Evolutionary conservation across 257 asterid genomes (phyloP).

Genomic region (Primulina eburnea): DNA sequence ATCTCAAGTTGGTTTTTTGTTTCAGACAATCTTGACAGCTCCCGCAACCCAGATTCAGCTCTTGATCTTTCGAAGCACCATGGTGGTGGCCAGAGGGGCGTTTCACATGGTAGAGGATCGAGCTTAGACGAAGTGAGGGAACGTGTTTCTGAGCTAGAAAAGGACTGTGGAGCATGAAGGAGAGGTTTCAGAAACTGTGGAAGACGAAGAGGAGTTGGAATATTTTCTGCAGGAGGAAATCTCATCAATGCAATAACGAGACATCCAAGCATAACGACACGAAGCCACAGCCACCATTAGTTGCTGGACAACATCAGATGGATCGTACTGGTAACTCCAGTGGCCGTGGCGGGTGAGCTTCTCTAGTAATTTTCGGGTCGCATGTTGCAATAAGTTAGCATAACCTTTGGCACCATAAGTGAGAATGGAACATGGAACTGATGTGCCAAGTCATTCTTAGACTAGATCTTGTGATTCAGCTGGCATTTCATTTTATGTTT

Average conservation of each 20-base stretch:
- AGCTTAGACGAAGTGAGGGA: conserved; percentile 63
- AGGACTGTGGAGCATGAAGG: conserved; percentile 75
- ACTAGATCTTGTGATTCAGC: neutral
- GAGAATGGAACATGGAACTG: neutral
- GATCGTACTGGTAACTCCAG: no score
- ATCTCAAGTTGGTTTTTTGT: conserved; percentile 87
- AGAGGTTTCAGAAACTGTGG: conserved; percentile 59
- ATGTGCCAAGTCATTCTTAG: neutral
- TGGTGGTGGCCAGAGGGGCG: conserved; percentile 23
- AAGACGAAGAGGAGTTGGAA: conserved; percentile 74
- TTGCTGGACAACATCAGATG: neutral
- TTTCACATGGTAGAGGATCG: conserved; percentile 23
- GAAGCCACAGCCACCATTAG: conserved; percentile 20
- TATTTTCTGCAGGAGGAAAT: conserved; percentile 64
- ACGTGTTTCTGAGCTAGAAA: conserved; percentile 71
- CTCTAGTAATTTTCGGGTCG: neutral
- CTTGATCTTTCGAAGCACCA: conserved; percentile 34
- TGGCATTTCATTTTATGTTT: no score
- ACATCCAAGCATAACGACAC: conserved; percentile 16
- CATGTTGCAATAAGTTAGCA: neutral
- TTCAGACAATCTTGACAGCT: conserved; percentile 61
- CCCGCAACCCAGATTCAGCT: conserved; percentile 46
- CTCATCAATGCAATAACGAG: conserved; percentile 28
- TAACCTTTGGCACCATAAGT: neutral
- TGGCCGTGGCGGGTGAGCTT: neutral